phyloP scores from a whole-genome alignment of 2,329 filamentous ascomycete genomes.

The Proliferodiscus dingleyae region DNA sequence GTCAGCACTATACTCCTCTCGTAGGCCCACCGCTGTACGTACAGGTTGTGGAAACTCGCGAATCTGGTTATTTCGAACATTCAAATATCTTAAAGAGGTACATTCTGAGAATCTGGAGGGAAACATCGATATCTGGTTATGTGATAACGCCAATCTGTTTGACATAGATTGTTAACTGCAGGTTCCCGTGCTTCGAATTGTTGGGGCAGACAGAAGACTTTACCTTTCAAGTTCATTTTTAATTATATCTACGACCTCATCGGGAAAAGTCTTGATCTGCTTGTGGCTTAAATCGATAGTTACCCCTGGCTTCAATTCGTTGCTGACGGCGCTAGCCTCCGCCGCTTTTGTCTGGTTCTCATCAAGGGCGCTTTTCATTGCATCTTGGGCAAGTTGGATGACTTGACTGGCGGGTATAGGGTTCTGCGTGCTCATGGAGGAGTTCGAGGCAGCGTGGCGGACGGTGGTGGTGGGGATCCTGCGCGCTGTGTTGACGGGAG shows the following conservation, averaged over 20 bases:
- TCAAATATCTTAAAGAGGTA: conserved; percentile 72
- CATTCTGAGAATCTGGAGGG: conserved; percentile 70
- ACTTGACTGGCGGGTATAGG: conserved; percentile 59
- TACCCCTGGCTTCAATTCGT: conserved; percentile 58
- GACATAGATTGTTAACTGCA: conserved; percentile 23
- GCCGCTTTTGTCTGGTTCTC: conserved; percentile 61
- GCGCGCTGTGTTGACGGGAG: conserved; percentile 30
- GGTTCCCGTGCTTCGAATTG: background rate
- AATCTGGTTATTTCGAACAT: conserved; percentile 72
- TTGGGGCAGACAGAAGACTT: conserved; percentile 6
- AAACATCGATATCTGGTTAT: conserved; percentile 68
- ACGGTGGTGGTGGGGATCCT: conserved; percentile 41
- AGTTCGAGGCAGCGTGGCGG: conserved; percentile 41
- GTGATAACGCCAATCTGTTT: conserved; percentile 69
- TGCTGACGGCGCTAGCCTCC: conserved; percentile 54
- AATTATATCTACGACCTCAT: conserved; percentile 35
- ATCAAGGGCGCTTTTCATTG: conserved; percentile 61
- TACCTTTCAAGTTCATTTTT: conserved; percentile 34
- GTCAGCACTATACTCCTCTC: conserved; percentile 10
- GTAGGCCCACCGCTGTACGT: conserved; percentile 31
- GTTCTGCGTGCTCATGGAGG: conserved; percentile 42
- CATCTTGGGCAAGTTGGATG: conserved; percentile 59
- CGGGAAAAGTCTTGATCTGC: conserved; percentile 51
- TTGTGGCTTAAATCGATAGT: conserved; percentile 76
- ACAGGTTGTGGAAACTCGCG: conserved; percentile 61